These are phyloP conservation scores for Fusarium sp. DNA, from an alignment of 2,329 filamentous ascomycete genomes.

Conservation along the genomic window DNA sequence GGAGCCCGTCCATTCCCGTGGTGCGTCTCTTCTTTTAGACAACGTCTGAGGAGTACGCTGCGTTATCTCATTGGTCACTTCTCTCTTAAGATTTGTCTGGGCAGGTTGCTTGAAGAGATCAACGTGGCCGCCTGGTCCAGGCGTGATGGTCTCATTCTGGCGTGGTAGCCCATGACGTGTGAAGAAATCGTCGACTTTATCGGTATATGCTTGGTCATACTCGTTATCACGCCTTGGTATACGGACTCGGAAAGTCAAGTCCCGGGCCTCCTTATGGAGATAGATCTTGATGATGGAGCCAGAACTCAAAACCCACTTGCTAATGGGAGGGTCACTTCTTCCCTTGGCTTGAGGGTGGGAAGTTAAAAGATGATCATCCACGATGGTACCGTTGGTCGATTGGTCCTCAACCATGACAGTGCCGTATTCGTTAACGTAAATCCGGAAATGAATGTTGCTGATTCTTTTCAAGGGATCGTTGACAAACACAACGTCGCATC, in stretches of 20 bases:
- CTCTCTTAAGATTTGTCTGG: slow-evolving; percentile 30
- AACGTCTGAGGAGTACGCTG: slow-evolving; percentile 21
- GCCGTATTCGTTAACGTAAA: slow-evolving; percentile 87
- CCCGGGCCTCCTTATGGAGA: slow-evolving; percentile 60
- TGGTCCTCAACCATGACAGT: slow-evolving; percentile 92
- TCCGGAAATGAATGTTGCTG: slow-evolving; percentile 96
- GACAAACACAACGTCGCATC: slow-evolving; percentile 77
- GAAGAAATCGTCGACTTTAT: slow-evolving; percentile 77
- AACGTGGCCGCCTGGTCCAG: slow-evolving; percentile 59
- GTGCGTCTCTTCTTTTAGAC: slow-evolving; percentile 41
- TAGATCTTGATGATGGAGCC: slow-evolving; percentile 79
- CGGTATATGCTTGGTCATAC: slow-evolving; percentile 71
- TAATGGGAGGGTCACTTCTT: slow-evolving; percentile 46
- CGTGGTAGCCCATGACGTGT: slow-evolving; percentile 47
- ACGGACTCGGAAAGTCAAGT: slow-evolving; percentile 85
- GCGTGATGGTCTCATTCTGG: slow-evolving; percentile 57
- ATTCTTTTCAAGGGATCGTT: slow-evolving; percentile 77
- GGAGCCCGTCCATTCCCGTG: slow-evolving; percentile 83
- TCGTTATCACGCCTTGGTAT: slow-evolving; percentile 79
- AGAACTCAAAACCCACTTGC: slow-evolving; percentile 71
- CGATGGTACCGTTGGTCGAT: slow-evolving; percentile 94
- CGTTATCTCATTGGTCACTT: slow-evolving; percentile 33
- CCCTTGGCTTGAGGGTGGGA: slow-evolving; percentile 50
- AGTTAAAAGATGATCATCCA: slow-evolving; percentile 76
- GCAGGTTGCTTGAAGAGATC: slow-evolving; percentile 48